Evolutionary conservation across 495 filamentous ascomycete genomes (phyloP), one percentile per base, ranked within the genome.

Genomic region (Terfezia claveryi): DNA sequence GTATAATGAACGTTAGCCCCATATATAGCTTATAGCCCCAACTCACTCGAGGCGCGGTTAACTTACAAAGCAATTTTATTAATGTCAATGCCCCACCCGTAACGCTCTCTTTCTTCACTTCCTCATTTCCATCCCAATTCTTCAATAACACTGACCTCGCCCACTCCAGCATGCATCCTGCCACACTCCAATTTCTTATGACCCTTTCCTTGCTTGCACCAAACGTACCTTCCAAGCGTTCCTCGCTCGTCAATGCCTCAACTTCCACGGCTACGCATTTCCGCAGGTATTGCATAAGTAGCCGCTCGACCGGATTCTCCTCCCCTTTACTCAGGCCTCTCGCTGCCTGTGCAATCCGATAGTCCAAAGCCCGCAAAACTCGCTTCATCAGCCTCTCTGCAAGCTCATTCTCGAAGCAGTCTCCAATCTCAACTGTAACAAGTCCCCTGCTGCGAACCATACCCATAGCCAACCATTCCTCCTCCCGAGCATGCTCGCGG

Each of bases 1-100:
- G 27, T 32, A 4, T 32, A 4, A 32, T 32, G 27, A 32, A 32
- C 27, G 7, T 32, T 32, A 32, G 27, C 27, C 27, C 27, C 7
- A 7, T 32, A 5, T 32, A 32, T 32, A 32, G 27, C 27, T 32
- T 32, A 1, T 32, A 32, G 2, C 27, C 0, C 1, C 27, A 7
- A 32, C 4, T 32, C 27, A 32, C 27, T 32, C 27, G 27, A 32
- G 27, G 7, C 27, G 7, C 27, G 27, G 27, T 32, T 32, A 23
- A 72, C 76, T 72, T 67, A 82, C 78, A 81, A 63, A 94, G 76
- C n/a, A 78, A 69, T n/a, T 74, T 69, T 50, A 95, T 73, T 36
- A 89, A 76, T 56, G 78, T 77, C 41, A 95, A 61, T 61, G 58
- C 61, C 12, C 55, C 54, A 14, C 58, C 64, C 8, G 56, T 54